Evolutionary conservation across 495 filamentous ascomycete species (phyloP), one percentile per base, ranked within the genome.

Genomic region (Penicillium coprophilum): DNA sequence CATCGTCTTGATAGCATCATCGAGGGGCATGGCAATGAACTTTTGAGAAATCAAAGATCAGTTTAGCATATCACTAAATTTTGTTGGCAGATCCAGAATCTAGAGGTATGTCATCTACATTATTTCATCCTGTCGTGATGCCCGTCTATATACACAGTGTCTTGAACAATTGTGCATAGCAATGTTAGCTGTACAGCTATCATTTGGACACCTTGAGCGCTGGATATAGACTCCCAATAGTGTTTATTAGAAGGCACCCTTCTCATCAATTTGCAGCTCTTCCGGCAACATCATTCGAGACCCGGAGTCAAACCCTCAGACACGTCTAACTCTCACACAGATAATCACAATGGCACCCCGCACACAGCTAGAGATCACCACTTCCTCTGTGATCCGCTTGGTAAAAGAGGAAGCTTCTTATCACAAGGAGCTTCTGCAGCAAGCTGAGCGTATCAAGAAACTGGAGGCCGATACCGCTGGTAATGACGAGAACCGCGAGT

Each of bases 341-440:
- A 43, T 20, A 52, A 43, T 31, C 36, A 52, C 3, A 45, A 95
- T 93, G 89, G 78, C 87, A 7, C 81, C 89, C 10, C 88, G 88
- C 31, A 85, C 87, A 10, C 81, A 82, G 60, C 80, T 96, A 55
- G 75, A 82, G 45, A 90, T 94, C 60, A 79, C 82, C 46, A 92
- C 88, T 17, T 83, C 84, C 45, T 82, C 87, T 20, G 79, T 97
- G 62, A 75, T 82, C 61, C 90, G 93, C 50, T 80, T 97, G 47
- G 83, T 96, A 52, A 96, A 96, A 70, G 94, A 98, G 70, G 91
- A 96, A 66, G 77, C 80, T 32, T 91, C 85, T 68, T 97, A 98
- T 76, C 88, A 91, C 72, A 85, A 86, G 61, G 94, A 98, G 66
- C 79, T 90, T 20, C 73, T 79, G 55, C 72, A 83, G 54, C 91